Evolutionary conservation across 1,284 basidiomycete species (phyloP).

Genomic region (Bjerkandera adusta): DNA sequence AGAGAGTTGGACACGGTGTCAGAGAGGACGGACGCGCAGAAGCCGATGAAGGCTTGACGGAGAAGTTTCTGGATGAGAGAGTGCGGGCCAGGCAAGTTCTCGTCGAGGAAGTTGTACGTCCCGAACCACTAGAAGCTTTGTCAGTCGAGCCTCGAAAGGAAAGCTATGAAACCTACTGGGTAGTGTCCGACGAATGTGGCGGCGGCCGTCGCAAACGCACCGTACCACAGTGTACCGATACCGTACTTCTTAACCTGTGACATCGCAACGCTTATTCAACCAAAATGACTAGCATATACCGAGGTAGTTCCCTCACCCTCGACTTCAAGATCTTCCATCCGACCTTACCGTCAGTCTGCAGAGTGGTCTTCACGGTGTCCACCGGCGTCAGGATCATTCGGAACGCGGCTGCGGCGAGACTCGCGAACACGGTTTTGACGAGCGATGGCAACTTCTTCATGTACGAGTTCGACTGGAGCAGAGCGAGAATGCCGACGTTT

Average conservation of each 20-base stretch:
- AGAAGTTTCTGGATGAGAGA: conserved; percentile 56
- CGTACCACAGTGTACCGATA: conserved; percentile 80
- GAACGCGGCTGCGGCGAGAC: conserved; percentile 70
- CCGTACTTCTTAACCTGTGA: conserved; percentile 70
- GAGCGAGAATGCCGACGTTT: conserved; percentile 76
- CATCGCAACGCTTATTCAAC: neutral
- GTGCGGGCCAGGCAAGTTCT: conserved; percentile 54
- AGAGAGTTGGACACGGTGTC: conserved; percentile 85
- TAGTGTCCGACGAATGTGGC: conserved; percentile 93
- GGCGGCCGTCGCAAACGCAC: conserved; percentile 83
- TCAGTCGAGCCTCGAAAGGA: conserved; percentile 1
- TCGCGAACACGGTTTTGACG: conserved; percentile 72
- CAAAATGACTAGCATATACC: neutral
- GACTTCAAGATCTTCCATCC: conserved; percentile 65
- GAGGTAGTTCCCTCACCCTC: conserved; percentile 53
- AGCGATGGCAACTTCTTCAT: conserved; percentile 60
- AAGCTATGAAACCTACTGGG: conserved; percentile 43
- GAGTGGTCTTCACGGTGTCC: conserved; percentile 89
- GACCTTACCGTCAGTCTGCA: conserved; percentile 81
- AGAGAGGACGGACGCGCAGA: conserved; percentile 76
- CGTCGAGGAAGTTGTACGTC: conserved; percentile 81
- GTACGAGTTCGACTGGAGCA: conserved; percentile 68
- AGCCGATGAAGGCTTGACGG: conserved; percentile 86
- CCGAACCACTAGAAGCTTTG: conserved; percentile 60
- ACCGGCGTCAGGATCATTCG: conserved; percentile 85